phyloP scores from a whole-genome alignment of 495 filamentous ascomycete species.

The Xylaria palmicola region DNA sequence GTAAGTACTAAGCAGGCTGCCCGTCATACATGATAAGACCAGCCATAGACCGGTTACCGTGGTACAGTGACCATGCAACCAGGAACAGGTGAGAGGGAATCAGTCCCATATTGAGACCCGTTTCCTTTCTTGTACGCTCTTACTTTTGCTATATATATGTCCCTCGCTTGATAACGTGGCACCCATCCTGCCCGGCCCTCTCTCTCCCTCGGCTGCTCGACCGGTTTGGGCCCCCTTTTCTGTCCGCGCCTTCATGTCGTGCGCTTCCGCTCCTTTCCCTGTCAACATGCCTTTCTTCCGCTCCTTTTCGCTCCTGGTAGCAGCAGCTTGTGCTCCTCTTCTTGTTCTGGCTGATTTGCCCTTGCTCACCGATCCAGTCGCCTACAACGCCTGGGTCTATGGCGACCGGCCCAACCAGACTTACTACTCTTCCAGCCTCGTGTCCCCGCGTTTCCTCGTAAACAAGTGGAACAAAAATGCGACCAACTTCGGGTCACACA shows the following conservation, averaged over 20 bases:
- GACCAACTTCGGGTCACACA: conserved; percentile 38
- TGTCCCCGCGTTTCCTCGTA: conserved; percentile 42
- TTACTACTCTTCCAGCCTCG: conserved; percentile 37
- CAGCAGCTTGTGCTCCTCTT: not conserved
- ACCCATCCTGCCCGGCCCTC: not conserved
- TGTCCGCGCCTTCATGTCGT: not conserved
- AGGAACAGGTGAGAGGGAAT: not conserved
- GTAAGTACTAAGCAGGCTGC: no score
- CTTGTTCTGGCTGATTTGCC: conserved; percentile 6
- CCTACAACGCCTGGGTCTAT: conserved; percentile 34
- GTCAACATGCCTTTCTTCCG: conserved; percentile 6
- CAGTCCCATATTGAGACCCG: not conserved
- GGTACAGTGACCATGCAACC: not conserved
- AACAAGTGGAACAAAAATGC: conserved; percentile 32
- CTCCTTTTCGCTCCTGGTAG: not conserved
- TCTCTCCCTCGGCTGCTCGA: not conserved
- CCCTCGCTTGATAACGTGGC: not conserved
- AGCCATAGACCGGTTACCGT: no score
- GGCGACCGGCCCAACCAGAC: conserved; percentile 40
- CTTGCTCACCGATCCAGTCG: conserved; percentile 15
- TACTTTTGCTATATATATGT: not conserved
- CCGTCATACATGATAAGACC: no score
- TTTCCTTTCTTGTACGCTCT: not conserved
- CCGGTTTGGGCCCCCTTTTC: not conserved
- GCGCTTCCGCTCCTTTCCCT: not conserved